Conservation (phyloP, 371 early-diverging fungal genomes). For the Mortierella sp. region DNA sequence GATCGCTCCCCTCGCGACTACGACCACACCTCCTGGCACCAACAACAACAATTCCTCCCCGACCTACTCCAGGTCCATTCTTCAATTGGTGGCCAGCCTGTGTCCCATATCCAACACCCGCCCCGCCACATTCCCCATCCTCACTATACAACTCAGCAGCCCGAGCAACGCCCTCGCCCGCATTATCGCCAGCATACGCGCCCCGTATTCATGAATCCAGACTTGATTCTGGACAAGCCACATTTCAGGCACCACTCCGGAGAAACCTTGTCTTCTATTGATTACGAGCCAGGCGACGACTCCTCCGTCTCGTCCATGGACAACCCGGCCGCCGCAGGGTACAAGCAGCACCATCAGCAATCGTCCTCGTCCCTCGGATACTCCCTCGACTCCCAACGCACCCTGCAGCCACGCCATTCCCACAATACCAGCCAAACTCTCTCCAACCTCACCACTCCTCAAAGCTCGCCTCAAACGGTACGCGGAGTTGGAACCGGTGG, state of each 20-base stretch:
- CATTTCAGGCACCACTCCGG: constrained; percentile 38
- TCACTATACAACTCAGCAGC: not conserved
- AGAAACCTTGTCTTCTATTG: constrained; percentile 38
- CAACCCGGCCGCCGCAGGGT: constrained; percentile 17
- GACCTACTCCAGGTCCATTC: not conserved
- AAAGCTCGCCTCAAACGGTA: constrained; percentile 40
- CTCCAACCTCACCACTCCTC: constrained; percentile 40
- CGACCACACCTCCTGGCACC: not conserved
- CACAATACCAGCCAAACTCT: constrained; percentile 21
- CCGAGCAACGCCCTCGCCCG: not conserved
- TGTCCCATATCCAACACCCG: not conserved
- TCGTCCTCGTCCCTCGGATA: constrained; percentile 33
- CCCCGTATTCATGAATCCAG: constrained; percentile 42
- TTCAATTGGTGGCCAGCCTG: not conserved
- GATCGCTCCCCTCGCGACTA: not conserved
- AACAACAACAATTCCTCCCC: not conserved
- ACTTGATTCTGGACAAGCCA: constrained; percentile 40
- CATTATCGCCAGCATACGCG: constrained; percentile 7
- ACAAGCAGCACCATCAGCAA: constrained; percentile 35
- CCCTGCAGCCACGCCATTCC: constrained; percentile 18
- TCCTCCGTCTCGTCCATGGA: constrained; percentile 39
- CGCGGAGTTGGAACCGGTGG: constrained; percentile 18
- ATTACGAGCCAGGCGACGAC: constrained; percentile 48
- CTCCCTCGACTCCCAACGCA: constrained; percentile 32
- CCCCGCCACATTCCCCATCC: not conserved